Conservation (phyloP, 192 early-diverging fungal species). For the Physocladia obscura region DNA sequence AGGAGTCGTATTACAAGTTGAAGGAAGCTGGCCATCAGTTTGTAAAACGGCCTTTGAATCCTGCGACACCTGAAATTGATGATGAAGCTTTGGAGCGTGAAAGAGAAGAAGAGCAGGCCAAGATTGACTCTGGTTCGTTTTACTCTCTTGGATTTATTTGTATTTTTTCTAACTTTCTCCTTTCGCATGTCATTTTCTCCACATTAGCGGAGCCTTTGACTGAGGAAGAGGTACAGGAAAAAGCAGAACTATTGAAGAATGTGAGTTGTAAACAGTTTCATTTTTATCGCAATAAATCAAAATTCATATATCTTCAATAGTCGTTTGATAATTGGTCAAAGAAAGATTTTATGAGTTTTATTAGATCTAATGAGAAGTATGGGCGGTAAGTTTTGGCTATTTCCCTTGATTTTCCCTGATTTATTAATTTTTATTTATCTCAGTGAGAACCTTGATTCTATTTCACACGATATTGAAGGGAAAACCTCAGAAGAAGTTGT, state of each 20-base stretch:
- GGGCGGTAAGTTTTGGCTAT: constrained; percentile 56
- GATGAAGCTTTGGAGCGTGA: constrained; percentile 50
- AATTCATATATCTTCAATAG: constrained; percentile 39
- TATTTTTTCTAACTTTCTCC: not conserved
- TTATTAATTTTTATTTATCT: constrained; percentile 8
- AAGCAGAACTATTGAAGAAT: constrained; percentile 49
- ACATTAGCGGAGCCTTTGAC: constrained; percentile 77
- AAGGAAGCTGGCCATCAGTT: constrained; percentile 27
- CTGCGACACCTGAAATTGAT: constrained; percentile 19
- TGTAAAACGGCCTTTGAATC: constrained; percentile 9
- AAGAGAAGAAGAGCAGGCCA: constrained; percentile 73
- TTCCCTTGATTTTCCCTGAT: not conserved
- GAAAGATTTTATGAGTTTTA: constrained; percentile 83
- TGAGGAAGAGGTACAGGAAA: constrained; percentile 82
- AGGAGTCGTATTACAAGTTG: constrained; percentile 71
- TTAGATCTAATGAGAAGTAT: constrained; percentile 81
- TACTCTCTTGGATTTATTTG: not conserved
- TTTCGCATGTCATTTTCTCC: not conserved
- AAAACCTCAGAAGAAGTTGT: constrained; percentile 86
- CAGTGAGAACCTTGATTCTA: constrained; percentile 67
- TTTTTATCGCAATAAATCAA: not conserved
- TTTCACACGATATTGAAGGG: constrained; percentile 87
- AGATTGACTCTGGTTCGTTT: constrained; percentile 70
- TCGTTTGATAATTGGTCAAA: constrained; percentile 91
- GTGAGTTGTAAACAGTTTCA: constrained; percentile 5